Evolutionary conservation across 2,329 filamentous ascomycete species (phyloP), one percentile per base, ranked within the genome.

Genomic region (Paramyrothecium roridum): DNA sequence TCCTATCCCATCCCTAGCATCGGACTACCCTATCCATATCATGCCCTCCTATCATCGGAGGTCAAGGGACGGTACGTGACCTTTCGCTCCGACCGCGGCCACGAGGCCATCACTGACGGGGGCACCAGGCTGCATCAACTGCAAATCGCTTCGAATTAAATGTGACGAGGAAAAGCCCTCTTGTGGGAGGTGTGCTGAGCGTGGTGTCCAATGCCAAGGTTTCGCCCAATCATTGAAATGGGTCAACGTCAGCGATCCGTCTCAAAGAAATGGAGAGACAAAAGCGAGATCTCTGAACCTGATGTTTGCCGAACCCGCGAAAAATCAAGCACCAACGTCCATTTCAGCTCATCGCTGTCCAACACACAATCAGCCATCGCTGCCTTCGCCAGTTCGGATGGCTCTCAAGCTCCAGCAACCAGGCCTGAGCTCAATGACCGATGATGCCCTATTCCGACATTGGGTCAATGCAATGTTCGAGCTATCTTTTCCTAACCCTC

Each of bases 201-300:
- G 54, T 26, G 54, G 54, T 23, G 3, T 56, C 11, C 19, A 53
- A 33, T 56, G 54, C 50, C 50, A 56, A 53, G 54, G 54, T 10
- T 56, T 53, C 22, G 19, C 50, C 45, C 47, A 56, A 21, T 43
- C 50, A 7, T 47, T 56, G n/a, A 52, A 47, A 47, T 56, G 54
- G 54, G 23, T 56, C 17, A 37, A 33, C 43, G 40, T 47, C 26
- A 37, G 37, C 16, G 33, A 16, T 48, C 33, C 43, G 46, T 34
- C 37, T 33, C 26, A 26, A 52, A 33, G 19, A 30, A 40, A 37
- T 30, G 16, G 30, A 33, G 21, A 16, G 20, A n/a, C n/a, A 19
- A 48, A 20, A 22, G 16, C 6, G n/a, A 7, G 17, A 23, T 3
- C 16, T 20, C 19, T 16, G 16, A 48, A 21, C 26, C 40, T 47